Evolutionary conservation across 73 alveolate genomes (phyloP).

Genomic region (Paramecium pentaurelia): DNA sequence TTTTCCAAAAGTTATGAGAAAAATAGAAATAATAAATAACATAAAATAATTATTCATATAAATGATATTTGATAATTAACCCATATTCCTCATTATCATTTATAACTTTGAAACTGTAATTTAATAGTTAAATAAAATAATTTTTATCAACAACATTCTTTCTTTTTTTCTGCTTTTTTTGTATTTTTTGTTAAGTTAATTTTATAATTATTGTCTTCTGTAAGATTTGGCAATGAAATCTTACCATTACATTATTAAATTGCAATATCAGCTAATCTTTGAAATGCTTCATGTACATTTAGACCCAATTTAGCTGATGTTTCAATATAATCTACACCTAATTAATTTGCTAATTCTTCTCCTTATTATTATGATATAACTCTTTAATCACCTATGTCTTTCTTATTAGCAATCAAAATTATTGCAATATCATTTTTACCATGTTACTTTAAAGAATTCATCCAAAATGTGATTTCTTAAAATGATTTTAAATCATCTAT

Average conservation of each 20-base stretch:
- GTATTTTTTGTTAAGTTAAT: not conserved
- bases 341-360: slow-evolving; percentile 66
- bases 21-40: not conserved
- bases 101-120: not conserved
- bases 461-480: slow-evolving; percentile 57
- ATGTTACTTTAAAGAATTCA: slow-evolving; percentile 34
- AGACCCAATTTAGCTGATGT: slow-evolving; percentile 82
- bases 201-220: not conserved
- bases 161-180: not conserved
- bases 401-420: slow-evolving; percentile 62
- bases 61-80: not conserved
- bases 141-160: not conserved
- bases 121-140: not conserved
- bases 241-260: not conserved
- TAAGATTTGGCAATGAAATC: not conserved
- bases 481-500: slow-evolving; percentile 57
- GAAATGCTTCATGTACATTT: slow-evolving; percentile 72
- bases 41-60: not conserved
- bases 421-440: not conserved
- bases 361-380: slow-evolving; percentile 65
- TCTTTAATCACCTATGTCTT: slow-evolving; percentile 57
- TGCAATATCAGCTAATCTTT: not conserved
- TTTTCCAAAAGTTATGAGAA: not conserved
- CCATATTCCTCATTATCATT: not conserved
- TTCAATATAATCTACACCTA: slow-evolving; percentile 76